Conservation (phyloP, 2,329 filamentous ascomycete genomes). For the Tolypocladium inflatum region DNA sequence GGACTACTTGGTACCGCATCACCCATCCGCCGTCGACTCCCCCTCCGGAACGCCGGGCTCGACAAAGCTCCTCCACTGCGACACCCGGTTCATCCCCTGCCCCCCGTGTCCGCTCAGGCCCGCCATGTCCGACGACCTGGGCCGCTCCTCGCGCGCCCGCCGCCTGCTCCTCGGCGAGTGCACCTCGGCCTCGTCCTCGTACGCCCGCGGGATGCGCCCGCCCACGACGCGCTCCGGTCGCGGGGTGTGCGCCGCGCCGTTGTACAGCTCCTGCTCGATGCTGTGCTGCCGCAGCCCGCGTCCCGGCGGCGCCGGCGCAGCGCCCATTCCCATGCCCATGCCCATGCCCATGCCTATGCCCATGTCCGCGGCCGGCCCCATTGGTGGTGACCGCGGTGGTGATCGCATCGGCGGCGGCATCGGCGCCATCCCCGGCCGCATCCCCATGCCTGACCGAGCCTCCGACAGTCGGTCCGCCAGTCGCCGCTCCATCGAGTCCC, state of each 20-base stretch:
- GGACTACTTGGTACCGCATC: too few relatives aligned
- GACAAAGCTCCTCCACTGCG: slow-evolving; percentile 39
- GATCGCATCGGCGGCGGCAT: slow-evolving; percentile 3
- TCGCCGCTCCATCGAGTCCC: slow-evolving; percentile 37
- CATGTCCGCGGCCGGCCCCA: slow-evolving; percentile 22
- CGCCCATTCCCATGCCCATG: slow-evolving; percentile 11
- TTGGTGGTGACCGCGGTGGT: slow-evolving; percentile 19
- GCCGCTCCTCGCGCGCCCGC: slow-evolving; percentile 14
- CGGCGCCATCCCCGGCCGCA: slow-evolving; percentile 2
- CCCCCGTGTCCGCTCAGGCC: slow-evolving; percentile 33
- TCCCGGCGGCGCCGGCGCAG: neutral
- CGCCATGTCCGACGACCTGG: slow-evolving; percentile 34
- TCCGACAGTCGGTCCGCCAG: slow-evolving; percentile 42
- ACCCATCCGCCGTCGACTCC: slow-evolving; percentile 7
- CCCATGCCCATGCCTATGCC: neutral
- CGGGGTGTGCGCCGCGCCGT: slow-evolving; percentile 16
- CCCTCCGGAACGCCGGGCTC: slow-evolving; percentile 30
- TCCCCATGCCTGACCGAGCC: slow-evolving; percentile 18
- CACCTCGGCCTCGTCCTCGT: slow-evolving; percentile 21
- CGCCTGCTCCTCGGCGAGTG: slow-evolving; percentile 18
- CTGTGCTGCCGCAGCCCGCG: slow-evolving; percentile 25
- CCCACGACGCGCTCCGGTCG: slow-evolving; percentile 19
- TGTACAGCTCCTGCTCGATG: slow-evolving; percentile 27
- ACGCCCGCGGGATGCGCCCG: slow-evolving; percentile 16
- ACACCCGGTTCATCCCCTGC: slow-evolving; percentile 36